Base-by-base conservation (phyloP, 2,329 filamentous ascomycete species). In the Lachnum nothofagi region DNA sequence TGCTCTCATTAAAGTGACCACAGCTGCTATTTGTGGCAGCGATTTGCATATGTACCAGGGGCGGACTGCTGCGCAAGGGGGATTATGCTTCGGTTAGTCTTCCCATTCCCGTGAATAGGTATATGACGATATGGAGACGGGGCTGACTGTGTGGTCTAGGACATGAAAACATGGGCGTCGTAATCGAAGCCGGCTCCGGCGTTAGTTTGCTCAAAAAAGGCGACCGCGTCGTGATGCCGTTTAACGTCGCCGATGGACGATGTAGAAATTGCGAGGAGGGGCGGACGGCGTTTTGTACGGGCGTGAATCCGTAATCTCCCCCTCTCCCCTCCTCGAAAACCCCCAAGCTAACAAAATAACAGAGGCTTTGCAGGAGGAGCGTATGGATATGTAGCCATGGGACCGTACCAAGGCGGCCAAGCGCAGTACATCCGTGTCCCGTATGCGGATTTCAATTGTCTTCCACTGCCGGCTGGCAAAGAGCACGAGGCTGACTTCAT, bases 231-330 rank as follows among this genome's bases (percentile, higher is more conserved):
- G 88, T 95, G 17, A 79, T 84, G 20, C 88, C 91, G 0, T 95
- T 95, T 67, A 95, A 89, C 20, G 75, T 79, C 25, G 89, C 85
- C 14, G 91, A 88, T 81, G 86, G 71, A 51, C 76, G 67, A 27
- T 95, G 90, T 69, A 95, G 91, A 70, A 95, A 93, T 71, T 95
- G 91, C 72, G 79, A 78, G 49, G 79, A 81, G 53, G 85, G 84
- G 10, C 84, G 79, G 67, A 86, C 88, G 0, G 89, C 88, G 3
- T 83, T 90, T 50, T 95, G 90, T 67, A 85, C 80, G 0, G 81
- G 80, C 49, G 75, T 80, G 2, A 81, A 81, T 57, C 76, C 76
- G 49, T 56, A 51, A 19, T 77, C 41, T 73, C 93, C 1, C 89
- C 91, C 59, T 88, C 88, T 40, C 83, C 74, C 24, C 66, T 74